A percentile compares a stretch with the other conserved stretches of the same genome.
Conservation (phyloP, 2,329 filamentous ascomycete species). For the Tolypocladium inflatum region DNA sequence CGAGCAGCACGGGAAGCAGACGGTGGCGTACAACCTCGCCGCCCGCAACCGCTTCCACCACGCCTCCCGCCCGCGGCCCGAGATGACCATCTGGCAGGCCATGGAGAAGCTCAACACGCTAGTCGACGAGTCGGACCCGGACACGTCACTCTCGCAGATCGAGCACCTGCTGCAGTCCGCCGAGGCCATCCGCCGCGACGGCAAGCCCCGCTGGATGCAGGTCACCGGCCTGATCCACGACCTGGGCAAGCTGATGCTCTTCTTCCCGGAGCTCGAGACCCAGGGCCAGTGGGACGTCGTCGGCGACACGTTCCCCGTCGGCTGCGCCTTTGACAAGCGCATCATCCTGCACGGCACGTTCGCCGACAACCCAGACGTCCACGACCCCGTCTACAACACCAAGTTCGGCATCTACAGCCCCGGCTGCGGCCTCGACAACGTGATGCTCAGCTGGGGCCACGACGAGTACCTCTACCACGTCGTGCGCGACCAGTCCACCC, state of each 20-base stretch:
- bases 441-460: conserved; percentile 87
- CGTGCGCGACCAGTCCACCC: conserved; percentile 68
- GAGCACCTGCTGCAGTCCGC: conserved; percentile 83
- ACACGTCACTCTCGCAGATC: conserved; percentile 80
- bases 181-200: conserved; percentile 80
- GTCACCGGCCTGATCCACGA: conserved; percentile 70
- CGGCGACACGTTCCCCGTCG: conserved; percentile 74
- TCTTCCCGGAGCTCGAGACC: conserved; percentile 56
- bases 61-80: conserved; percentile 49
- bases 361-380: conserved; percentile 62
- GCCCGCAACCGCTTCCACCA: conserved; percentile 53
- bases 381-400: conserved; percentile 63
- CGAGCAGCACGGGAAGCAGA: conserved; percentile 63
- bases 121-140: conserved; percentile 84
- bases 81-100: conserved; percentile 84
- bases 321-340: conserved; percentile 61
- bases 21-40: conserved; percentile 74
- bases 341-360: conserved; percentile 82
- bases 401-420: conserved; percentile 71
- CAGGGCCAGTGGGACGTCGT: conserved; percentile 90
- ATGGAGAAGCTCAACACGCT: conserved; percentile 89
- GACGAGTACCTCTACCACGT: conserved; percentile 85
- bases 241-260: conserved; percentile 70
- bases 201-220: conserved; percentile 77
- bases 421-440: conserved; percentile 73